Base-by-base conservation (phyloP, 2,329 filamentous ascomycete genomes). In the Cyphellophora europaea region DNA sequence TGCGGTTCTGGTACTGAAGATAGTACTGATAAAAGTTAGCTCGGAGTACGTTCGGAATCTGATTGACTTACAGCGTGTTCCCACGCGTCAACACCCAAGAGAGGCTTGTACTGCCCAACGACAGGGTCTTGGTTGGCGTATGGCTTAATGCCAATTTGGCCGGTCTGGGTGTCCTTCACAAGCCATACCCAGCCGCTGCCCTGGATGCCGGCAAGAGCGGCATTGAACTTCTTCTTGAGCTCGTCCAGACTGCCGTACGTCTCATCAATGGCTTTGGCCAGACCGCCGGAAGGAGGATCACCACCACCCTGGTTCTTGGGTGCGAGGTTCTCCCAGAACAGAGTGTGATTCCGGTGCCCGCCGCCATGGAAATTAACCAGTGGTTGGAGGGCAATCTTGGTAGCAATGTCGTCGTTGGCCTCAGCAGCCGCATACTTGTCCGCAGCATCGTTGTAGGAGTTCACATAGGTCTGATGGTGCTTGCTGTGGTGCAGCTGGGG, bases 1-100 rank as follows among this genome's bases (percentile, higher is more conserved):
- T 94, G 63, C 86, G 80, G 72, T 94, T 94, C 76, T 94, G 75
- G 67, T 94, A 94, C 69, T 94, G 85, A 43, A 94, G 72, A 66
- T 72, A 75, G 45, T 42, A 49, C 40, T 33, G 39, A 6, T 25
- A 17, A 13, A 5, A 11, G 18, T 36, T 21, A 41, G 39, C 25
- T 16, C 5, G 16, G 8, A 4, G 11, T 6, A 18, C 15, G 11
- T 6, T 4, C 6, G 27, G 4, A 31, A 17, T 12, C 6, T 8
- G 13, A 19, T 27, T 11, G 12, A 29, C 44, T 48, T 44, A 48
- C 45, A 34, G 87, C 87, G 65, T 94, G 87, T 71, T 94, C 87
- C 87, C 87, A 94, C 36, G 87, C 88, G 66, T 95, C 88, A 53
- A 95, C 81, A 38, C 88, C 88, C 30, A 95, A 66, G 32, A 95